phyloP scores from a whole-genome alignment of 768 basidiomycete species.

The Tylopilus balloui region DNA sequence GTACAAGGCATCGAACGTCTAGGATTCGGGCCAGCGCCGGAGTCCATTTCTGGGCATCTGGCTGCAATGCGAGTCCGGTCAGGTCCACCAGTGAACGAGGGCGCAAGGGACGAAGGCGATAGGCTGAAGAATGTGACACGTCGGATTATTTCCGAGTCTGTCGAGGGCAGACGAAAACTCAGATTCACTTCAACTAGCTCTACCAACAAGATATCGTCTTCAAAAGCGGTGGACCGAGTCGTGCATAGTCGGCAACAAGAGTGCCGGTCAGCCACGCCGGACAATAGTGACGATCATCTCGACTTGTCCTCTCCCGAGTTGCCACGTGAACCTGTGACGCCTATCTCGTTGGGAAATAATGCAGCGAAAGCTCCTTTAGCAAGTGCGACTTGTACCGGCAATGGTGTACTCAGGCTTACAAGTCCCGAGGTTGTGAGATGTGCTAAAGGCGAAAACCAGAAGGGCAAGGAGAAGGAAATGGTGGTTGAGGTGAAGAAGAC shows the following conservation, averaged over 20 bases:
- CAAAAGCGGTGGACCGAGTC: not conserved
- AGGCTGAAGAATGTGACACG: slow-evolving; percentile 5
- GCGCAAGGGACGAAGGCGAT: not conserved
- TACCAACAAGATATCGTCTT: slow-evolving; percentile 7
- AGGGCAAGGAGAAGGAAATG: slow-evolving; percentile 27
- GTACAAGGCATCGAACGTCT: slow-evolving; percentile 7
- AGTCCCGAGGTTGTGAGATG: slow-evolving; percentile 52
- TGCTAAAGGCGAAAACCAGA: slow-evolving; percentile 41
- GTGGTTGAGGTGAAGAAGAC: slow-evolving; percentile 37
- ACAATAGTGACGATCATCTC: slow-evolving; percentile 10
- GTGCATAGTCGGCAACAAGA: slow-evolving; percentile 1
- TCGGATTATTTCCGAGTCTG: slow-evolving; percentile 21
- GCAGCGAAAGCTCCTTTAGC: slow-evolving; percentile 9
- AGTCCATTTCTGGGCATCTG: slow-evolving; percentile 29
- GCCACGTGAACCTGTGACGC: slow-evolving; percentile 31
- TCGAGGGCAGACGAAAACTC: slow-evolving; percentile 3
- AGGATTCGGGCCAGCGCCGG: slow-evolving; percentile 19
- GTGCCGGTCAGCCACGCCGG: slow-evolving; percentile 14
- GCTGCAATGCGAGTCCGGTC: slow-evolving; percentile 21
- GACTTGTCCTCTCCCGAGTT: slow-evolving; percentile 30
- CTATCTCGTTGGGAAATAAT: slow-evolving; percentile 26
- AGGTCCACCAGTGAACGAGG: slow-evolving; percentile 5
- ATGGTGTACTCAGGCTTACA: slow-evolving; percentile 42
- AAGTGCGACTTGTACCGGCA: slow-evolving; percentile 4
- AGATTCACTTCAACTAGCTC: not conserved